phyloP scores from a whole-genome alignment of 1,139 yeast genomes.

The Zygosaccharomyces sapae region DNA sequence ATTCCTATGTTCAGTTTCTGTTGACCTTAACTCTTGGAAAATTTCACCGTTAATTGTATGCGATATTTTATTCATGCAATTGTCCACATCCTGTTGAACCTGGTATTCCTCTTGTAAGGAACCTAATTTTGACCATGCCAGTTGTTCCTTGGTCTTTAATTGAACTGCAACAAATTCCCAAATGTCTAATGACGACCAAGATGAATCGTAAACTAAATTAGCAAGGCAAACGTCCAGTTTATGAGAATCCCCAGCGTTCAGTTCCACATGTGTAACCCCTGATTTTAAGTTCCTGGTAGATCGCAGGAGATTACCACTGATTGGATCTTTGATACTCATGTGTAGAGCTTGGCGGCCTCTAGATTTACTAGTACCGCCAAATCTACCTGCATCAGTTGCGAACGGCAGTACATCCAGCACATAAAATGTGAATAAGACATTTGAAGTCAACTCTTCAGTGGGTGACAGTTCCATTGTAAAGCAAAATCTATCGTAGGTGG shows the following conservation, averaged over 20 bases:
- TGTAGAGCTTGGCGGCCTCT: slow-evolving; percentile 25
- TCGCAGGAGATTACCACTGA: slow-evolving; percentile 18
- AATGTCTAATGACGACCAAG: slow-evolving; percentile 28
- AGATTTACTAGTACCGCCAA: slow-evolving; percentile 26
- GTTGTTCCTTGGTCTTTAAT: slow-evolving; percentile 8
- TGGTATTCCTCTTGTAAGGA: slow-evolving; percentile 7
- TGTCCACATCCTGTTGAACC: slow-evolving; percentile 3
- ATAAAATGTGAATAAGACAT: slow-evolving; percentile 14
- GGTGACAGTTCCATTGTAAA: slow-evolving; percentile 22
- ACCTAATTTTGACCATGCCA: slow-evolving; percentile 1
- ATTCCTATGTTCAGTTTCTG: slow-evolving; percentile 14
- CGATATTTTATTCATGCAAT: slow-evolving; percentile 5
- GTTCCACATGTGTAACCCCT: slow-evolving; percentile 17
- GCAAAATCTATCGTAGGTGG: slow-evolving; percentile 6
- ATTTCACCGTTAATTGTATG: slow-evolving; percentile 7
- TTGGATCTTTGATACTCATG: slow-evolving; percentile 14
- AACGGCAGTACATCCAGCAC: slow-evolving; percentile 19
- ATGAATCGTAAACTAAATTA: slow-evolving; percentile 26
- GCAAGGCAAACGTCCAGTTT: slow-evolving; percentile 20
- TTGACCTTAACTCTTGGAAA: slow-evolving; percentile 8
- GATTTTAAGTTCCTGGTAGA: slow-evolving; percentile 15
- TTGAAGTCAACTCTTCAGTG: slow-evolving; percentile 16
- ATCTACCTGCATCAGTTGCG: slow-evolving; percentile 18
- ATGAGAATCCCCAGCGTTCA: slow-evolving; percentile 12
- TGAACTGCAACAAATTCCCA: slow-evolving; percentile 18